Evolutionary conservation across 2,329 filamentous ascomycete genomes (phyloP), one percentile per base, ranked within the genome.

Genomic region (Triangularia setosa): DNA sequence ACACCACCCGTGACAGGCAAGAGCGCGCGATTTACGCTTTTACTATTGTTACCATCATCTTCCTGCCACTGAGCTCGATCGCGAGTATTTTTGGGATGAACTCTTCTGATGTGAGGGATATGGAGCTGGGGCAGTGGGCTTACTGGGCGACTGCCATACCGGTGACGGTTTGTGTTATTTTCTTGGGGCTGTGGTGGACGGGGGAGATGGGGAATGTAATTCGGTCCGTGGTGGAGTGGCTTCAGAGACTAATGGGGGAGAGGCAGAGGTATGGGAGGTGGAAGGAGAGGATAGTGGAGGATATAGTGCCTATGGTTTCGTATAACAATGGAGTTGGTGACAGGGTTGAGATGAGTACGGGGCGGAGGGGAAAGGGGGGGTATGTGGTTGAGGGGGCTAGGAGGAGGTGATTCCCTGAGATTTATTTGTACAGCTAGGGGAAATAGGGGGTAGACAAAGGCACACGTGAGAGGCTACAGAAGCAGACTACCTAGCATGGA

Each of bases 81-180:
- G 78, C 80, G 11, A 80, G 78, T 69, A 78, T 83, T 63, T 81
- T 84, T 67, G 82, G 82, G 61, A 84, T 84, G 80, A 84, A 84
- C 70, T 81, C 81, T 3, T 73, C 72, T 58, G 82, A 84, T 68
- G 74, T 84, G 4, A 77, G 81, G 25, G 78, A 84, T 67, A 81
- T 83, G 77, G 73, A 79, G n/a, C 71, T 73, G 8, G 74, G 74
- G 3, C 81, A 84, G 72, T 81, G 80, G 78, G 69, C 79, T 2
- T 85, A 82, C 72, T 85, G 82, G 82, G 77, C 75, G 1, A 75
- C 78, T 0, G 80, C 82, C 1, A 62, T 84, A 11, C 81, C 81
- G 0, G 73, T 83, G 2, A 83, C 82, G 0, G 58, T 78, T 0
- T 62, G 75, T 2, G 75, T 82, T 25, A 75, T 83, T 28, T 61